These are phyloP conservation scores for Dioscorea dumetorum DNA, from an alignment of 106 monocot genomes.

Conservation along the genomic window DNA sequence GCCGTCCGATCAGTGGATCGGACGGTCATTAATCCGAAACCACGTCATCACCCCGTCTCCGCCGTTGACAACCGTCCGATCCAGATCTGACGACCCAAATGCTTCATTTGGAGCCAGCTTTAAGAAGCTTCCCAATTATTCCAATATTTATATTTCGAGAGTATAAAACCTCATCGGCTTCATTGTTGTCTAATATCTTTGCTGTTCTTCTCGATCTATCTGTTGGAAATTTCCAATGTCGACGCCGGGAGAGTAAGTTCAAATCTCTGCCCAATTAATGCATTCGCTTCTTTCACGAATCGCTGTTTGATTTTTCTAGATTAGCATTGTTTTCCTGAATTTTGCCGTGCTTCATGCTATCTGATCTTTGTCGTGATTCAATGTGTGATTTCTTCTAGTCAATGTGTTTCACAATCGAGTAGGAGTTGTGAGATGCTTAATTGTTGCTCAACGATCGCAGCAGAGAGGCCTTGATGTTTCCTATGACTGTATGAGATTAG, in stretches of 20 bases:
- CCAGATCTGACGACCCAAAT: neutral
- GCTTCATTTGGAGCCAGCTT: neutral
- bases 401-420: too few relatives aligned
- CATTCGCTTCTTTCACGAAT: neutral
- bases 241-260: conserved; percentile 3
- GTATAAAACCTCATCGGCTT: neutral
- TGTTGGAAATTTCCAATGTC: neutral
- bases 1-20: neutral
- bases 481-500: too few relatives aligned
- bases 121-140: neutral
- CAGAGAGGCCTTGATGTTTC: too few relatives aligned
- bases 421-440: too few relatives aligned
- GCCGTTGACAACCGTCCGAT: neutral
- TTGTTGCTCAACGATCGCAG: too few relatives aligned
- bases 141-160: neutral
- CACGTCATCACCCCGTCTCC: neutral
- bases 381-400: neutral
- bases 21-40: neutral
- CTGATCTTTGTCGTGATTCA: neutral
- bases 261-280: neutral
- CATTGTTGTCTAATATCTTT: neutral
- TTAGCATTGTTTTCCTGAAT: neutral
- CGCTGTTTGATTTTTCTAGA: neutral
- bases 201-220: neutral
- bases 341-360: neutral